Evolutionary conservation across 208 protist species (phyloP), one percentile per base, ranked within the genome.

Genomic region (Leishmania major): DNA sequence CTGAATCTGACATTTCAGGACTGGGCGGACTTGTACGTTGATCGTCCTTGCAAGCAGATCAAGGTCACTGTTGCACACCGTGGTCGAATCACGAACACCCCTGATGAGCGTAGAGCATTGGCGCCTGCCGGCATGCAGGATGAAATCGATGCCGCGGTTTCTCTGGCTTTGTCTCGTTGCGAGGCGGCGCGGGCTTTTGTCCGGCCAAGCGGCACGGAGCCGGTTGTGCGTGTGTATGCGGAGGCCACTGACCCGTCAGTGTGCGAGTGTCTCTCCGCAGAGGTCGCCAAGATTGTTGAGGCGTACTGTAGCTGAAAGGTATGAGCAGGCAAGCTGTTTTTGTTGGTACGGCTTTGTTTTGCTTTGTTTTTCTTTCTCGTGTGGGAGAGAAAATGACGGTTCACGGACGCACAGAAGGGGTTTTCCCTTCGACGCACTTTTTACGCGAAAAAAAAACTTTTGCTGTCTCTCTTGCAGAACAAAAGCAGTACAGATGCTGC

Each of bases 171-270:
- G 19, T 70, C 55, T 31, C 47, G 45, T 17, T 78, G 72, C 60
- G 57, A 70, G 4, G 57, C 66, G 22, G 90, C 90, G 3, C 89
- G 95, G 3, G 85, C 92, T 1, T 99, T 99, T 92, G 96, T 98
- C 31, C 87, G 98, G 3, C 97, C 97, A 0, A 98, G 95, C 55
- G 98, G 98, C 22, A 99, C 98, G 4, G 98, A 99, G 80, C 94
- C 98, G 6, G 90, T 99, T 76, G 96, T 99, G 25, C 88, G 96
- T 35, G 90, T 98, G 19, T 98, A 98, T 83, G 91, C 94, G 1
- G 97, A 98, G 66, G 87, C 92, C 8, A 77, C 81, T 47, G 85
- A 45, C 53, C 35, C 37, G 3, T 74, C 80, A 31, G 84, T 71
- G 28, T 94, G 89, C 71, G 84, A 89, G 2, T 74, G 43, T 0